Evolutionary conservation across 192 early-diverging fungal species (phyloP).

Genomic region (Coemansia guatemalensis): DNA sequence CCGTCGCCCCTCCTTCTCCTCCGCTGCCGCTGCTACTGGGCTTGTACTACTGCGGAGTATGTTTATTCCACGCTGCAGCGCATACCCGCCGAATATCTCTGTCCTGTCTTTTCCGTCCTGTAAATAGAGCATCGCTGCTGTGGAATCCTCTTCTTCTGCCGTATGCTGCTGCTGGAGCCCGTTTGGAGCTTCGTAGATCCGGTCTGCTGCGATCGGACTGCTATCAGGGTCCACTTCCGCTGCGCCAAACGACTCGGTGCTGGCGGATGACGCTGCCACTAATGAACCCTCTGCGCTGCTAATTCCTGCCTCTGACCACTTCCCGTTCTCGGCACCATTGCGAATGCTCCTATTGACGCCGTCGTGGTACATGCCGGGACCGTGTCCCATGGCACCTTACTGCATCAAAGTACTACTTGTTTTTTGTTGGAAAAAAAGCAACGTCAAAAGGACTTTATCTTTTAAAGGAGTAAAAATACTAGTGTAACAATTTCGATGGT

Average conservation of each 20-base stretch:
- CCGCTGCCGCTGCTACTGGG: not conserved
- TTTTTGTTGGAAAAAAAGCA: not conserved
- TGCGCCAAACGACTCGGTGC: constrained; percentile 10
- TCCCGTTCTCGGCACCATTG: no score
- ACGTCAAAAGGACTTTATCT: not conserved
- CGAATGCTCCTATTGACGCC: no score
- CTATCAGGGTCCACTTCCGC: not conserved
- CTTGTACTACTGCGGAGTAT: not conserved
- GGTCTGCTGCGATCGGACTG: constrained; percentile 23
- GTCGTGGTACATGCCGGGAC: not conserved
- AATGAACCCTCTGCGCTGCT: no score
- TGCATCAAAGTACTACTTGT: not conserved
- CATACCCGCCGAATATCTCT: not conserved
- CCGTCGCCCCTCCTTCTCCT: not conserved
- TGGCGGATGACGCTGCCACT: constrained; percentile 7
- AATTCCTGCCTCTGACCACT: no score
- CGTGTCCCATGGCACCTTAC: constrained; percentile 1
- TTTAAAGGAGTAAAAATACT: no score
- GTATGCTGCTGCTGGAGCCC: no score
- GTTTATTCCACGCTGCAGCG: constrained; percentile 7
- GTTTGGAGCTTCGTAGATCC: constrained; percentile 9
- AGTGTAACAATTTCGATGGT: not conserved
- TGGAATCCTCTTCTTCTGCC: not conserved
- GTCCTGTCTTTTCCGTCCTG: constrained; percentile 10
- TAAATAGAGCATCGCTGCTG: constrained; percentile 13